Conservation (phyloP, 345 rosid genomes). For the Erucastrum elatum region DNA sequence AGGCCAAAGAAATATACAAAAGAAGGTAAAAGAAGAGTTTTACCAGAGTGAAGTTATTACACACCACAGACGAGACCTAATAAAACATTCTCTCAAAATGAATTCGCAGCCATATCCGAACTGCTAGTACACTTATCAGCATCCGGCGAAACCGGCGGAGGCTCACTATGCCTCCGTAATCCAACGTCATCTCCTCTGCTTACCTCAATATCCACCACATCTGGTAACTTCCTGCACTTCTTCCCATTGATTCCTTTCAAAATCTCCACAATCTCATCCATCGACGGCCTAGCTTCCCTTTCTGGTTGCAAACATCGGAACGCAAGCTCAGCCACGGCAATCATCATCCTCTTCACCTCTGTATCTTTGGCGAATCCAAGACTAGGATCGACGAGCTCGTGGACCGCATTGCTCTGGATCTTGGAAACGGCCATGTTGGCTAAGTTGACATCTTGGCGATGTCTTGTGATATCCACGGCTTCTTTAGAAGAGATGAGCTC, state of each 20-base stretch:
- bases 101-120: conserved; percentile 39
- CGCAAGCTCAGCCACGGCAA: conserved; percentile 65
- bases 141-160: conserved; percentile 52
- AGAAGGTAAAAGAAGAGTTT: neutral
- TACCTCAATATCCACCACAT: conserved; percentile 43
- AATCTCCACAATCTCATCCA: conserved; percentile 61
- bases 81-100: conserved; percentile 12
- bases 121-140: conserved; percentile 62
- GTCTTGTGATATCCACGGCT: conserved; percentile 74
- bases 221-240: conserved; percentile 39
- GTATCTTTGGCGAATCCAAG: conserved; percentile 59
- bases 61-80: neutral
- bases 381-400: conserved; percentile 69
- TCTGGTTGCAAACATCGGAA: conserved; percentile 82
- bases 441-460: conserved; percentile 65
- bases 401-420: conserved; percentile 61
- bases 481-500: conserved; percentile 67
- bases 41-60: neutral
- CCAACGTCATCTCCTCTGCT: conserved; percentile 51
- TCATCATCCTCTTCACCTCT: conserved; percentile 43
- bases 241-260: conserved; percentile 50
- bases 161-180: conserved; percentile 44
- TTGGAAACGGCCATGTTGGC: conserved; percentile 72
- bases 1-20: neutral
- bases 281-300: conserved; percentile 70